Evolutionary conservation across 108 stramenopile genomes (phyloP), one percentile per base, ranked within the genome.

Genomic region (Thalassiosira profunda): DNA sequence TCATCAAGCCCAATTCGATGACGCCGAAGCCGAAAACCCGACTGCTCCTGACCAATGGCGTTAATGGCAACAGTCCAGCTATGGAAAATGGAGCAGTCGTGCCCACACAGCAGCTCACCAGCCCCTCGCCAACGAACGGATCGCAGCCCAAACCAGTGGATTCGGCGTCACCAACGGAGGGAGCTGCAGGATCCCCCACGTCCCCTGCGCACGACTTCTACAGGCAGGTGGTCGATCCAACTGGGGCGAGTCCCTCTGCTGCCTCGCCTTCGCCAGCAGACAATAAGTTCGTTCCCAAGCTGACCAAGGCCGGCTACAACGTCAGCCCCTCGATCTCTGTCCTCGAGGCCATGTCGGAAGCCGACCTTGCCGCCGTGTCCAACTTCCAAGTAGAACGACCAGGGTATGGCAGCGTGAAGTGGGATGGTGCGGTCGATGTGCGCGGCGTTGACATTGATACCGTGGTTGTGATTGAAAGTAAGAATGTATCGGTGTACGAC

Each of bases 371-470:
- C 24, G 83, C 96, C 41, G 91, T 98, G 17, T 37, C 72, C 5
- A 72, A 79, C 37, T 98, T 98, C 66, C 77, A 76, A 26, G 81
- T 98, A 0, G 64, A 75, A 28, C 65, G 95, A 55, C 55, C 76
- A 28, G 85, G 88, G 31, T 80, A 85, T 45, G 97, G 95, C 29
- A 87, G 79, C 52, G 85, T 98, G 40, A 91, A 91, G 62, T 98
- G 97, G 97, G 83, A 91, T 58, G 97, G 96, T 30, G 86, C 85
- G 35, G 95, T 96, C 3, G 97, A 98, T 80, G 90, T 98, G 23
- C 87, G 96, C 9, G 85, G 77, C 20, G 75, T 89, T 17, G 82
- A 97, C 63, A 60, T 98, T 15, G 96, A 97, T 68, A 41, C 41
- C 38, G 74, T 85, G 44, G 89, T 97, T 26, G 36, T 57, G 37